Evolutionary conservation across 1,284 basidiomycete species (phyloP).

Genomic region (Tranzscheliella williamsii): DNA sequence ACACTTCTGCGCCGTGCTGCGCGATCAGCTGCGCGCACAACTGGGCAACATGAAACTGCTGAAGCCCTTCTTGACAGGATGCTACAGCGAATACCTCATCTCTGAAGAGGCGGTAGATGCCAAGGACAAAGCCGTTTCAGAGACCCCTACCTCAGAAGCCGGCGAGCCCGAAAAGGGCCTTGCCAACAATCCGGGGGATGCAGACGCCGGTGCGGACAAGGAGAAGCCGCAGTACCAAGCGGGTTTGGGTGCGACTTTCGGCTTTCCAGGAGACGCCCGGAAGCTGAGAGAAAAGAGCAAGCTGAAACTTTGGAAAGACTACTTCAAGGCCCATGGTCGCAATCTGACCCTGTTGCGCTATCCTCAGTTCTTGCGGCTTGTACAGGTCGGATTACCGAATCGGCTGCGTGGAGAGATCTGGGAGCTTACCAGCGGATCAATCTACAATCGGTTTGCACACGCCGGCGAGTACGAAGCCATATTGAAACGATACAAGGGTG

Average conservation of each 20-base stretch:
- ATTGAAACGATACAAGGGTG: slow-evolving; percentile 77
- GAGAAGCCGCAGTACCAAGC: slow-evolving; percentile 28
- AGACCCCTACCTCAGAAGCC: slow-evolving; percentile 13
- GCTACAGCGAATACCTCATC: slow-evolving; percentile 92
- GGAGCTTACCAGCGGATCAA: slow-evolving; percentile 93
- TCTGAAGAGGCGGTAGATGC: slow-evolving; percentile 56
- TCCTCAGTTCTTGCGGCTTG: slow-evolving; percentile 91
- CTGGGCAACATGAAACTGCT: slow-evolving; percentile 78
- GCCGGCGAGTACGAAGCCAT: slow-evolving; percentile 83
- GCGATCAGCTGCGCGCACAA: slow-evolving; percentile 86
- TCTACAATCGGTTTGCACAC: slow-evolving; percentile 82
- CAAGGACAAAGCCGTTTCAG: slow-evolving; percentile 53
- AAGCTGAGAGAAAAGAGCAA: slow-evolving; percentile 84
- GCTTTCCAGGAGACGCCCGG: slow-evolving; percentile 60
- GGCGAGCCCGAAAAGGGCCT: slow-evolving; percentile 2
- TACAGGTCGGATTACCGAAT: slow-evolving; percentile 96
- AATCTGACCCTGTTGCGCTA: slow-evolving; percentile 91
- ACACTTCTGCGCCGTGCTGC: slow-evolving; percentile 84
- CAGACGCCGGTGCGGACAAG: not conserved
- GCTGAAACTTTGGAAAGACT: slow-evolving; percentile 92
- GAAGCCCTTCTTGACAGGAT: slow-evolving; percentile 85
- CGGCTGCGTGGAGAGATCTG: slow-evolving; percentile 94
- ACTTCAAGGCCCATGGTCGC: slow-evolving; percentile 75
- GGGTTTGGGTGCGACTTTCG: slow-evolving; percentile 57
- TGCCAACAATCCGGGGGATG: not conserved